phyloP scores from a whole-genome alignment of 495 filamentous ascomycete genomes.

The Trichoderma erinaceum region DNA sequence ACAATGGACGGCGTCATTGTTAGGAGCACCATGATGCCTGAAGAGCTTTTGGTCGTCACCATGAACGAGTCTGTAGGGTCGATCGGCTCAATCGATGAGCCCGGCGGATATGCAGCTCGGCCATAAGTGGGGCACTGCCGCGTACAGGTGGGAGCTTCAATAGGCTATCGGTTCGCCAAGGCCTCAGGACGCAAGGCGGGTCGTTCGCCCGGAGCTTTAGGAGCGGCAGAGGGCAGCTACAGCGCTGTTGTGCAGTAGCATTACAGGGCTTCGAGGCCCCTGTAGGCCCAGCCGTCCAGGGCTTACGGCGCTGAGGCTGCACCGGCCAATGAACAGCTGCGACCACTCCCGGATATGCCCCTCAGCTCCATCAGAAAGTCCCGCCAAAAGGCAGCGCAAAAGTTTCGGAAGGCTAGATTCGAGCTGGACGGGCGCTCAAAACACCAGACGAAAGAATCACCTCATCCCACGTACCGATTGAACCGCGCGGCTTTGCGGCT shows the following conservation, averaged over 20 bases:
- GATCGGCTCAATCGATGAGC: not conserved
- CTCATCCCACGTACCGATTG: not conserved
- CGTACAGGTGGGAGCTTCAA: slow-evolving; percentile 17
- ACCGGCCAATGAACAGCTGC: slow-evolving; percentile 11
- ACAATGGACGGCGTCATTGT: slow-evolving; percentile 65
- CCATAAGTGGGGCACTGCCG: not conserved
- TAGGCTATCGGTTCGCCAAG: slow-evolving; percentile 20
- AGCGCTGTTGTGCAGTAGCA: not conserved
- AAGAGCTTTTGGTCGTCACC: not conserved
- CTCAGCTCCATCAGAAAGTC: not conserved
- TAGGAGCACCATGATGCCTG: slow-evolving; percentile 64
- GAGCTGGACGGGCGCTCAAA: slow-evolving; percentile 7
- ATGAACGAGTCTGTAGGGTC: not conserved
- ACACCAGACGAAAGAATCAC: not conserved
- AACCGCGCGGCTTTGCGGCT: not conserved
- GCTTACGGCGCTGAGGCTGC: not conserved
- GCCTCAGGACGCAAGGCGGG: not conserved
- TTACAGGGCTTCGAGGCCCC: not conserved
- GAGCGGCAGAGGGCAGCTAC: not conserved
- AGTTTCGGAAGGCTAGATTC: slow-evolving; percentile 2
- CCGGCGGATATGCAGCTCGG: no score
- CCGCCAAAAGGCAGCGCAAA: slow-evolving; percentile 2
- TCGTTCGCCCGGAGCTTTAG: not conserved
- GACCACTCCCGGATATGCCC: not conserved
- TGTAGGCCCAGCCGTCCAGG: not conserved